Base-by-base conservation (phyloP, 208 protist genomes). In the Trypanosoma scelopori region DNA sequence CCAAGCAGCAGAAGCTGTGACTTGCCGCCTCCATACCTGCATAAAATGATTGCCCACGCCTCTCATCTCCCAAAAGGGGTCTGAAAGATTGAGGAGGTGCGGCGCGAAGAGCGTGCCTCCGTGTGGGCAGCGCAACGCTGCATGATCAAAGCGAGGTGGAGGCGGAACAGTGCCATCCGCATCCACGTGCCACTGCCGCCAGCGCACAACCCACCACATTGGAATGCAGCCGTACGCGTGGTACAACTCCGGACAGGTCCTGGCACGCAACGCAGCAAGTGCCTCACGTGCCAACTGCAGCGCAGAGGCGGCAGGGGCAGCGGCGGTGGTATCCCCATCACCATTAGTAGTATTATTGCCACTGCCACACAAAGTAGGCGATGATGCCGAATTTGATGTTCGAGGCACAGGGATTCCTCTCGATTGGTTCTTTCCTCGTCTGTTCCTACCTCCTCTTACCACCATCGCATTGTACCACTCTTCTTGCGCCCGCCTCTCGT, bases 171-270 rank as follows among this genome's bases (percentile, higher is more conserved):
- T 5, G 37, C 27, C 28, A 28, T 60, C 43, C 25, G 22, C 5
- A 22, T 66, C 62, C 78, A 74, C 57, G 75, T 70, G 53, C 69
- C 73, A 72, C 9, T 55, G 57, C 60, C 85, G 89, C 82, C 86
- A 95, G 41, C 55, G 71, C 25, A 75, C 77, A 35, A 89, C 84
- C 89, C 89, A 95, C 82, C 78, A 89, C 53, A 80, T 89, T 42
- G 89, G 89, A 39, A 95, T 57, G 58, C 83, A 91, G 41, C 84
- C 89, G 66, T 85, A 85, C 1, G 71, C 69, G 11, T 71, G 49
- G 7, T 20, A n/a, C n/a, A 60, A 18, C 3, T 78, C 57, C 28
- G 65, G 58, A 60, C 50, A 65, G 72, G 30, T 50, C 43, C 27
- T 15, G 28, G 51, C 56, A 41, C 37, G 56, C 12, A 27, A 55